A percentile compares a stretch with the other conserved stretches of the same genome.
These are phyloP conservation scores for Pseudogymnoascus pannorum DNA, from an alignment of 2,329 filamentous ascomycete genomes.

Conservation along the genomic window DNA sequence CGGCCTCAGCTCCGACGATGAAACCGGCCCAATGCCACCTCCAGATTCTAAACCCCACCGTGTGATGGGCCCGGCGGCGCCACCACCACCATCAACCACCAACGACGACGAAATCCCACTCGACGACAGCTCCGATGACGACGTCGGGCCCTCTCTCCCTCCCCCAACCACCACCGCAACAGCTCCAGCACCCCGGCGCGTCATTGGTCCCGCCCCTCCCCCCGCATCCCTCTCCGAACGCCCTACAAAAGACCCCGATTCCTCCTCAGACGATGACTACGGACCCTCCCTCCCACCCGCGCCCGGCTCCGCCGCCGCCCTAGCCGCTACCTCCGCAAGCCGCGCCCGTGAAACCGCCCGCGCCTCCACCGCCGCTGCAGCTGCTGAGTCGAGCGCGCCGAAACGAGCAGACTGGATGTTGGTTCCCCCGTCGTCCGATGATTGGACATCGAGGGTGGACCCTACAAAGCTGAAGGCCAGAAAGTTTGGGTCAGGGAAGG, in stretches of 20 bases:
- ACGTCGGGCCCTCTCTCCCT: slow-evolving; percentile 15
- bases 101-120: background rate
- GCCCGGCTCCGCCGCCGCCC: slow-evolving; percentile 24
- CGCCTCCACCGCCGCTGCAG: slow-evolving; percentile 26
- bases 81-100: slow-evolving; percentile 2
- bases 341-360: background rate
- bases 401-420: slow-evolving; percentile 84
- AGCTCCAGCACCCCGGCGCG: slow-evolving; percentile 22
- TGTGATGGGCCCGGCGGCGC: slow-evolving; percentile 11
- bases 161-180: slow-evolving; percentile 5
- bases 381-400: slow-evolving; percentile 34
- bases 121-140: slow-evolving; percentile 15
- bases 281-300: slow-evolving; percentile 51
- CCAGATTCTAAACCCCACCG: slow-evolving; percentile 17
- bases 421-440: slow-evolving; percentile 52
- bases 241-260: slow-evolving; percentile 18
- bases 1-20: slow-evolving; percentile 37
- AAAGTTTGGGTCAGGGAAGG: slow-evolving; percentile 70
- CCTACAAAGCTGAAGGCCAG: slow-evolving; percentile 76
- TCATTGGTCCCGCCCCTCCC: slow-evolving; percentile 38
- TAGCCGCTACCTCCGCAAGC: background rate
- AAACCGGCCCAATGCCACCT: slow-evolving; percentile 29
- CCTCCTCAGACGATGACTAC: slow-evolving; percentile 43
- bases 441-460: slow-evolving; percentile 57
- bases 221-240: slow-evolving; percentile 34